Conservation (phyloP, 2,329 filamentous ascomycete genomes). For the Neurospora crassa region DNA sequence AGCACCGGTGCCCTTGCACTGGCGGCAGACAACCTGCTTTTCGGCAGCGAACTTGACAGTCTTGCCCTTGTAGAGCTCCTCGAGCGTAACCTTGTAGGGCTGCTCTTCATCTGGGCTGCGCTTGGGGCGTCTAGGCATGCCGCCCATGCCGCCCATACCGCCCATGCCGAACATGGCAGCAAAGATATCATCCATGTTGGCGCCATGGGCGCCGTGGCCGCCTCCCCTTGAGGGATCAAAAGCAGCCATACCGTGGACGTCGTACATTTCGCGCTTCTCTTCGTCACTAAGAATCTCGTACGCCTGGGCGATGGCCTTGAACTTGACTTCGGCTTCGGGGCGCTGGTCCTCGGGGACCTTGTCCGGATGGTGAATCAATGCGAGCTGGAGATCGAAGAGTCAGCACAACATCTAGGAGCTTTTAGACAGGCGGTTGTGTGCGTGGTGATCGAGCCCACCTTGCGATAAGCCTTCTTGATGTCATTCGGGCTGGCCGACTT, state of each 20-base stretch:
- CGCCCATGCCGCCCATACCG: slow-evolving; percentile 39
- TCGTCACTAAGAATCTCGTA: slow-evolving; percentile 98
- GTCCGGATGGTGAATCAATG: slow-evolving; percentile 84
- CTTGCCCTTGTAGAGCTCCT: slow-evolving; percentile 97
- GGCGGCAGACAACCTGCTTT: slow-evolving; percentile 81
- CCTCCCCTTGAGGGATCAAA: slow-evolving; percentile 67
- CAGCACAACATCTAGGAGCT: slow-evolving; percentile 6
- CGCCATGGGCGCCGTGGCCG: slow-evolving; percentile 54
- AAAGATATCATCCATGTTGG: slow-evolving; percentile 86
- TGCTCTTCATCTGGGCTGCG: slow-evolving; percentile 80
- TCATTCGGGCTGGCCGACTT: slow-evolving; percentile 65
- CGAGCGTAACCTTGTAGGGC: slow-evolving; percentile 80
- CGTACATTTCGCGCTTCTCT: slow-evolving; percentile 84
- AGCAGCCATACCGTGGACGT: slow-evolving; percentile 89
- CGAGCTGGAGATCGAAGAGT: slow-evolving; percentile 46
- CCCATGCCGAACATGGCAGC: slow-evolving; percentile 77
- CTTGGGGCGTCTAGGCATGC: slow-evolving; percentile 50
- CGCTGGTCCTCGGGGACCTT: slow-evolving; percentile 85
- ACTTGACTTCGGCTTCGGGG: slow-evolving; percentile 76
- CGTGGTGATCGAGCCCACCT: slow-evolving; percentile 43
- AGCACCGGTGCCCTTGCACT: slow-evolving; percentile 81
- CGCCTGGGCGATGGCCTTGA: slow-evolving; percentile 87
- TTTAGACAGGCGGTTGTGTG: slow-evolving; percentile 9
- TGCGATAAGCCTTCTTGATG: slow-evolving; percentile 94
- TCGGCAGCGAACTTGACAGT: slow-evolving; percentile 94